These are phyloP conservation scores for Phaseolus lunatus DNA, from an alignment of 306 rosid genomes.

Conservation along the genomic window DNA sequence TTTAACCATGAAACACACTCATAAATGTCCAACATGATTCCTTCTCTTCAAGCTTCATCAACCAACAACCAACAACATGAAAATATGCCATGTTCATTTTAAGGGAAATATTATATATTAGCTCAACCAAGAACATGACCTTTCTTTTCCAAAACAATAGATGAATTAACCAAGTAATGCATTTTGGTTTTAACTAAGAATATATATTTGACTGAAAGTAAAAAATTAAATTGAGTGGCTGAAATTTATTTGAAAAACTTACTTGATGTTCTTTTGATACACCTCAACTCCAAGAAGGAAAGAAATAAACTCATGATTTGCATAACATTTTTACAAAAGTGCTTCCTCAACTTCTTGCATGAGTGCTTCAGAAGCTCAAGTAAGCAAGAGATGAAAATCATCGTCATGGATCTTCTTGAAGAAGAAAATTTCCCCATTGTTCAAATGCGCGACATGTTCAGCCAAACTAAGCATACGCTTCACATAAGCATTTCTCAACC, in stretches of 20 bases:
- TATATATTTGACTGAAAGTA: no score
- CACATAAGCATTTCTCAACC: slow-evolving; percentile 64
- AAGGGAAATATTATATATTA: neutral
- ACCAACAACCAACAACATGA: slow-evolving; percentile 2
- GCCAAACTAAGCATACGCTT: slow-evolving; percentile 66
- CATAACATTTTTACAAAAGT: neutral
- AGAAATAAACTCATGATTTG: neutral
- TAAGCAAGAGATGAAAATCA: slow-evolving; percentile 27
- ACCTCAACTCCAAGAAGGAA: neutral
- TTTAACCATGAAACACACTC: no score
- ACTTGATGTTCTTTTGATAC: neutral
- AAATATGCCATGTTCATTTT: neutral
- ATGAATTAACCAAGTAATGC: no score
- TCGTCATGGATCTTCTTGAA: slow-evolving; percentile 44
- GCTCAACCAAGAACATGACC: neutral
- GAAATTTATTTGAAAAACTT: no score
- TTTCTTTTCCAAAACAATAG: neutral
- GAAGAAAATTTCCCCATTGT: slow-evolving; percentile 50
- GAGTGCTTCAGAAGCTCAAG: slow-evolving; percentile 8
- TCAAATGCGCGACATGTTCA: slow-evolving; percentile 51
- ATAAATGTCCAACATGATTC: neutral
- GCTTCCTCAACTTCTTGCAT: neutral
- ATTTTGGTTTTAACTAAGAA: no score
- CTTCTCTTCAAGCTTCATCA: slow-evolving; percentile 8
- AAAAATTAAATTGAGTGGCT: neutral